Conservation (phyloP, 345 rosid species). For the Eucalyptus polyanthemos region DNA sequence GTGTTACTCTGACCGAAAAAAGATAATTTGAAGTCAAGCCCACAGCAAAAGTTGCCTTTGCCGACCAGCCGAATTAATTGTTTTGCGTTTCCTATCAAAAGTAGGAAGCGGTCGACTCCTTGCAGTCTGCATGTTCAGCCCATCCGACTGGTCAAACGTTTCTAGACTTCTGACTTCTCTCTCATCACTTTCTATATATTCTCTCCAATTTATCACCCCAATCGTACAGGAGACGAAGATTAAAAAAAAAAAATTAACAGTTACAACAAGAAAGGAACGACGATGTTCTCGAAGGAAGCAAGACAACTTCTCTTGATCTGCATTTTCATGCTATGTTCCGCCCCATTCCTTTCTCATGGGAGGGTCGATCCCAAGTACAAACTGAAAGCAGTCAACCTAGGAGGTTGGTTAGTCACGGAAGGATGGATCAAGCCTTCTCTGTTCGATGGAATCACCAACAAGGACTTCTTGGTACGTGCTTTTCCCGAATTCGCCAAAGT, state of each 20-base stretch:
- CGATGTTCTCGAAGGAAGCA: not conserved
- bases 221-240: not conserved
- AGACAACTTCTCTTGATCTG: not conserved
- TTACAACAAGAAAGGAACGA: not conserved
- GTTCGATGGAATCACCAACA: conserved; percentile 49
- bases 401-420: conserved; percentile 68
- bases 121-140: not conserved
- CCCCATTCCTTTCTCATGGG: not conserved
- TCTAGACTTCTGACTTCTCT: not conserved
- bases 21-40: not conserved
- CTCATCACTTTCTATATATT: not conserved
- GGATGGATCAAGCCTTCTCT: conserved; percentile 68
- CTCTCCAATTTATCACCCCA: not conserved
- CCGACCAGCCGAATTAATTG: not conserved
- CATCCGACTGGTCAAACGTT: not conserved
- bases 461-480: conserved; percentile 38
- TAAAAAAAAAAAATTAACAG: not conserved
- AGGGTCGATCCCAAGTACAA: not conserved
- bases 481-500: not conserved
- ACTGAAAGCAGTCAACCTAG: conserved; percentile 49
- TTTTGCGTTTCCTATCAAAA: not conserved
- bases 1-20: not conserved
- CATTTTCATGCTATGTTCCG: not conserved
- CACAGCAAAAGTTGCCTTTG: not conserved
- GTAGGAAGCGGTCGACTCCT: not conserved